Percentiles rank a stretch among this genome's conserved stretches.
Evolutionary conservation across 495 filamentous ascomycete genomes (phyloP).

Genomic region (Lindgomyces ingoldianus): DNA sequence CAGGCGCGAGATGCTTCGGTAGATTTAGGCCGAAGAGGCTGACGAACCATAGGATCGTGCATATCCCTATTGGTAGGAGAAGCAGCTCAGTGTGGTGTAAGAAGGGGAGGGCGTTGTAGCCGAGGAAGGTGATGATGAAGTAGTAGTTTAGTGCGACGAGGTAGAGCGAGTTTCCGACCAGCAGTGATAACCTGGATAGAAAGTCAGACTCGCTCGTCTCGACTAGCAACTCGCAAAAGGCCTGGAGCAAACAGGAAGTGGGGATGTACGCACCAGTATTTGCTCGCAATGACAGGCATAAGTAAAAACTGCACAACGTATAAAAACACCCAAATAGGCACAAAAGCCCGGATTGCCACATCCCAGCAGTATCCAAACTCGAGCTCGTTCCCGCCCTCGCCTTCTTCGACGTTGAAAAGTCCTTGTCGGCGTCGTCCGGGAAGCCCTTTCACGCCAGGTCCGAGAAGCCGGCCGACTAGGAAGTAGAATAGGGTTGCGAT

Average conservation of each 20-base stretch:
- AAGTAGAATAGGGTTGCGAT: slow-evolving; percentile 66
- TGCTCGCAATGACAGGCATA: slow-evolving; percentile 59
- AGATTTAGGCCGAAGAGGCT: slow-evolving; percentile 62
- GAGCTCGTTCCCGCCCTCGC: slow-evolving; percentile 56
- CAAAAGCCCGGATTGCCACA: slow-evolving; percentile 72
- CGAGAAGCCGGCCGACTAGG: slow-evolving; percentile 63
- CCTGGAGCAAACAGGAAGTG: too few relatives aligned
- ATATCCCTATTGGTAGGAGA: slow-evolving; percentile 61
- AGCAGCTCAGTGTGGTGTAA: slow-evolving; percentile 72
- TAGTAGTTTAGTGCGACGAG: slow-evolving; percentile 70
- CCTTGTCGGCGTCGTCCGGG: slow-evolving; percentile 56
- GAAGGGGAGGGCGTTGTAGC: slow-evolving; percentile 75
- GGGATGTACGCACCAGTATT: slow-evolving; percentile 50
- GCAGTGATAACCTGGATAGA: slow-evolving; percentile 57
- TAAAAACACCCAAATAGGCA: slow-evolving; percentile 71
- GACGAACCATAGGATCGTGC: slow-evolving; percentile 63
- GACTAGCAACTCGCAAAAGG: too few relatives aligned
- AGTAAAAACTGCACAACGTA: slow-evolving; percentile 74
- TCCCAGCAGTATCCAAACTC: slow-evolving; percentile 83
- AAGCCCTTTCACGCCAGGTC: slow-evolving; percentile 54
- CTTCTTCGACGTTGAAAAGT: slow-evolving; percentile 56
- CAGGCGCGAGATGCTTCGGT: slow-evolving; percentile 53
- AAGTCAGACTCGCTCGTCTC: slow-evolving; percentile 13
- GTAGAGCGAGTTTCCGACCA: slow-evolving; percentile 72
- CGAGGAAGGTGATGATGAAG: slow-evolving; percentile 71